These are phyloP conservation scores for Pseudocercospora cruenta DNA, from an alignment of 2,329 filamentous ascomycete genomes.

Conservation along the genomic window DNA sequence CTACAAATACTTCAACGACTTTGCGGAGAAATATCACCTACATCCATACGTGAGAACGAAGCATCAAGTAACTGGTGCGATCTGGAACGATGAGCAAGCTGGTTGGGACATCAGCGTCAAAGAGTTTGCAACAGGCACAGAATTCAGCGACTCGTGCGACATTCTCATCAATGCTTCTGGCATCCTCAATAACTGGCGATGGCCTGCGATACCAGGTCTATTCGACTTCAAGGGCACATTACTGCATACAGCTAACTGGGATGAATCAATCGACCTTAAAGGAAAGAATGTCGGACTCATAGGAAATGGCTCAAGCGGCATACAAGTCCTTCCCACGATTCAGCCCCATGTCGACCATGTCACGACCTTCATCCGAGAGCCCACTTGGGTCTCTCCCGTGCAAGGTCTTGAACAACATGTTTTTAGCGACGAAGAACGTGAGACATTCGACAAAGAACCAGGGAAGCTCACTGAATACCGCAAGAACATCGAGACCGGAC, in stretches of 20 bases:
- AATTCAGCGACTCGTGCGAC: slow-evolving; percentile 35
- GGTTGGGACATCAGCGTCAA: slow-evolving; percentile 24
- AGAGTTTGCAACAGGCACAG: slow-evolving; percentile 35
- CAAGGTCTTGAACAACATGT: slow-evolving; percentile 41
- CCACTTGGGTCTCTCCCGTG: slow-evolving; percentile 12
- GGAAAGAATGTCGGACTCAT: slow-evolving; percentile 18
- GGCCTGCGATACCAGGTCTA: slow-evolving; percentile 39
- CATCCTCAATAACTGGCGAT: slow-evolving; percentile 30
- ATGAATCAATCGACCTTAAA: slow-evolving; percentile 24
- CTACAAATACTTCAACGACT: slow-evolving; percentile 40
- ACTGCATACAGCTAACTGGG: slow-evolving; percentile 38
- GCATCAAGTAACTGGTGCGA: slow-evolving; percentile 47
- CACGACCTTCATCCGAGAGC: slow-evolving; percentile 52
- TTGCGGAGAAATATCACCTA: slow-evolving; percentile 14
- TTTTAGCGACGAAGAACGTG: slow-evolving; percentile 47
- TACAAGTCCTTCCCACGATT: slow-evolving; percentile 44
- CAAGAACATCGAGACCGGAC: slow-evolving; percentile 52
- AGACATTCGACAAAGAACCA: slow-evolving; percentile 48
- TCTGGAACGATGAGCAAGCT: slow-evolving; percentile 44
- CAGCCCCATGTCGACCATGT: slow-evolving; percentile 51
- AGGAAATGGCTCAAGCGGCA: slow-evolving; percentile 14
- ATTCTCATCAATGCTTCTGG: slow-evolving; percentile 28
- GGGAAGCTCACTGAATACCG: slow-evolving; percentile 51
- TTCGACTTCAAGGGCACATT: slow-evolving; percentile 37
- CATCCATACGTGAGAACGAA: slow-evolving; percentile 44